These are phyloP conservation scores for Sequoia sempervirens DNA, from an alignment of 75 land plant genomes.

Conservation along the genomic window DNA sequence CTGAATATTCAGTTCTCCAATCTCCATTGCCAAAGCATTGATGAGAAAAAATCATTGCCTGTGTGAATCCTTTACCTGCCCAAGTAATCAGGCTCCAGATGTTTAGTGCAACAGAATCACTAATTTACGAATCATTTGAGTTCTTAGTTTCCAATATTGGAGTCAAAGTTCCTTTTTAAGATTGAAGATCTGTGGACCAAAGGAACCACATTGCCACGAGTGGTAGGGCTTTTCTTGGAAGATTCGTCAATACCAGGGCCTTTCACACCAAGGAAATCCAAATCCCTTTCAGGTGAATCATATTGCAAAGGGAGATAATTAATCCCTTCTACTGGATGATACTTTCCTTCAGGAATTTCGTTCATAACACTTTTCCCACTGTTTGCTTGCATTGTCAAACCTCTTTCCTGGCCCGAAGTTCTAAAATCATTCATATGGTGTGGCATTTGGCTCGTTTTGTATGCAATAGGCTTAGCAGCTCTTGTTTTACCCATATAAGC, in stretches of 20 bases:
- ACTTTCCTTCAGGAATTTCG: background rate
- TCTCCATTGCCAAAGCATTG: background rate
- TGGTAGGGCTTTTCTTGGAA: constrained; percentile 1
- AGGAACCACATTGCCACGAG: constrained; percentile 1
- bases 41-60: background rate
- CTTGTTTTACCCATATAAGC: constrained; percentile 12
- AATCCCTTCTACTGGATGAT: constrained; percentile 6
- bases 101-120: background rate
- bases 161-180: constrained; percentile 1
- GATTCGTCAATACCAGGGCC: background rate
- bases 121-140: background rate
- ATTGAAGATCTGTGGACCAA: background rate
- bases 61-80: background rate
- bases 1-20: background rate
- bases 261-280: background rate
- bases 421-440: background rate
- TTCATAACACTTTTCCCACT: constrained; percentile 5
- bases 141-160: background rate
- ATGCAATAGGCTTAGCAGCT: background rate
- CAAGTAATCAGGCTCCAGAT: background rate
- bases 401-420: background rate
- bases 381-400: background rate
- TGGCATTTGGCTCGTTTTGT: background rate
- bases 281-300: constrained; percentile 11
- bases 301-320: background rate